Conservation (phyloP, 148 eudicot species). For the Gaultheria prostrata region DNA sequence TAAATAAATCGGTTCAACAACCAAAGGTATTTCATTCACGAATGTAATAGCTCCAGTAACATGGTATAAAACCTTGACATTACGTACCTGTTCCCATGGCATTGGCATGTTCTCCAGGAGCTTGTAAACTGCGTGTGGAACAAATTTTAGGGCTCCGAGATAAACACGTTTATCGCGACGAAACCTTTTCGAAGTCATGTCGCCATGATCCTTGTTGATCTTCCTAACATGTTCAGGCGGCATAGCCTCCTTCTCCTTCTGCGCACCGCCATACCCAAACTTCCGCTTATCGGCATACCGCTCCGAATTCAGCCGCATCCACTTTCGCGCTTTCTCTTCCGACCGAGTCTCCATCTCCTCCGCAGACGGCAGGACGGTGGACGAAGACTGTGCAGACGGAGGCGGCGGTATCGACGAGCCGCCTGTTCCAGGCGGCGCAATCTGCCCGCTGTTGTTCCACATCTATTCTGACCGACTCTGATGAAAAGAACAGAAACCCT, state of each 20-base stretch:
- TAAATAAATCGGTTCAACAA: conserved; percentile 92
- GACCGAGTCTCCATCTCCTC: conserved; percentile 63
- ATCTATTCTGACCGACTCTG: conserved; percentile 6
- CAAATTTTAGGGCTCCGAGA: conserved; percentile 94
- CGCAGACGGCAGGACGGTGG: conserved; percentile 67
- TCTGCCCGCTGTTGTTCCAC: conserved; percentile 42
- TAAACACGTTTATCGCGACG: conserved; percentile 98
- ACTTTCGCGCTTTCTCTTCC: conserved; percentile 86
- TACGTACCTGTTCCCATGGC: conserved; percentile 99
- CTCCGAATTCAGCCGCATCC: conserved; percentile 90
- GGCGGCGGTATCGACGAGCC: conserved; percentile 66
- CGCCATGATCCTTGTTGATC: conserved; percentile 95
- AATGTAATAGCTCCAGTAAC: conserved; percentile 97
- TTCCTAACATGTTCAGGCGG: conserved; percentile 93
- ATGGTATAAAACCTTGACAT: conserved; percentile 92
- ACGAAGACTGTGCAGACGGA: conserved; percentile 70
- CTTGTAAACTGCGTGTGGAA: conserved; percentile 97
- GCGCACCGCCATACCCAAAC: conserved; percentile 91
- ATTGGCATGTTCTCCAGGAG: conserved; percentile 98
- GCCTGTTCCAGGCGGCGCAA: conserved; percentile 78
- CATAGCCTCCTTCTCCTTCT: conserved; percentile 98
- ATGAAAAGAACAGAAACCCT: conserved; percentile 7
- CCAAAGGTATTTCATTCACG: conserved; percentile 99
- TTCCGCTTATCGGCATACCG: conserved; percentile 87
- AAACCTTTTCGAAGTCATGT: conserved; percentile 89